Evolutionary conservation across 2,329 filamentous ascomycete species (phyloP).

Genomic region (Leptosphaerulina australis): DNA sequence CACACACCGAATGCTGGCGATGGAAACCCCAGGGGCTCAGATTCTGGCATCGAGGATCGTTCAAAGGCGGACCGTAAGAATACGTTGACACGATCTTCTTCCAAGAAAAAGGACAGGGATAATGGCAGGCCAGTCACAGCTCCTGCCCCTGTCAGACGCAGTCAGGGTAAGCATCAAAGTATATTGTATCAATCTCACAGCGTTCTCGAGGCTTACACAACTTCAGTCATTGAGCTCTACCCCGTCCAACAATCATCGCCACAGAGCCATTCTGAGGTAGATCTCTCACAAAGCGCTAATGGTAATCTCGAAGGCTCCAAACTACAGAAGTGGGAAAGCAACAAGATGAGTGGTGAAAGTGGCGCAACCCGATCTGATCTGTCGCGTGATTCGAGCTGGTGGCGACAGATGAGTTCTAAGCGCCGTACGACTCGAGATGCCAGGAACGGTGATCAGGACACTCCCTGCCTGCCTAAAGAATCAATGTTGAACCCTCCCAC

Average conservation of each 20-base stretch:
- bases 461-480: slow-evolving; percentile 33
- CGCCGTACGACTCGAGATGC: slow-evolving; percentile 35
- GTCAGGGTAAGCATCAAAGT: slow-evolving; percentile 40
- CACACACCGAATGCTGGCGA: slow-evolving; percentile 43
- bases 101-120: slow-evolving; percentile 32
- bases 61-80: slow-evolving; percentile 39
- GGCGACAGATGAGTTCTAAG: slow-evolving; percentile 43
- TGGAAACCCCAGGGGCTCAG: slow-evolving; percentile 24
- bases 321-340: slow-evolving; percentile 41
- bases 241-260: slow-evolving; percentile 38
- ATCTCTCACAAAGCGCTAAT: slow-evolving; percentile 40
- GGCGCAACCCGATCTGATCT: slow-evolving; percentile 38
- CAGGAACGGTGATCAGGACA: slow-evolving; percentile 40
- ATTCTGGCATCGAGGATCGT: slow-evolving; percentile 21
- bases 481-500: slow-evolving; percentile 30
- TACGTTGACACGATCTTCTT: slow-evolving; percentile 34
- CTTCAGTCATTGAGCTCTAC: slow-evolving; percentile 38
- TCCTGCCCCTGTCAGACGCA: slow-evolving; percentile 42
- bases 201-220: slow-evolving; percentile 2
- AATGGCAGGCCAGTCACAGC: slow-evolving; percentile 43
- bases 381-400: slow-evolving; percentile 44
- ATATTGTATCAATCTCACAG: background rate
- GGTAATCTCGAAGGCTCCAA: slow-evolving; percentile 43
- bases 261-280: slow-evolving; percentile 45
- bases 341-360: slow-evolving; percentile 41